Percentiles rank a stretch among this genome's conserved stretches.
Conservation (phyloP, 805 yeast genomes). For the Metschnikowia lachancei region DNA sequence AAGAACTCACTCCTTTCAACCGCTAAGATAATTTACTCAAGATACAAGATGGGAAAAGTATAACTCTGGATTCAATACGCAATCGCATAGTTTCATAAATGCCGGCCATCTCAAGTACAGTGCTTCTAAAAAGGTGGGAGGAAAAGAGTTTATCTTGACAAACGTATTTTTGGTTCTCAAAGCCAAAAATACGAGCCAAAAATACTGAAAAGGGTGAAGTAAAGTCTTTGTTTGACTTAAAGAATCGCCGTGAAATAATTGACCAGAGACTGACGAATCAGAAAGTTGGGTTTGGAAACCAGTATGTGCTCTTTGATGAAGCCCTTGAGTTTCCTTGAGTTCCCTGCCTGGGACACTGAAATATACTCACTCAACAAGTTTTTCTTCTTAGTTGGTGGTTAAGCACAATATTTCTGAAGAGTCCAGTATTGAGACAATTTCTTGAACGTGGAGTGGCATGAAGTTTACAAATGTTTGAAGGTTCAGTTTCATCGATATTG, state of each 20-base stretch:
- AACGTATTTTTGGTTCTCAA: constrained; percentile 63
- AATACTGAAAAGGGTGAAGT: constrained; percentile 54
- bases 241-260: constrained; percentile 59
- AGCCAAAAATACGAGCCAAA: too few species aligned
- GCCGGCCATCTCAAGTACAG: constrained; percentile 36
- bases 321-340: constrained; percentile 85
- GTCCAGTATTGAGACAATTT: constrained; percentile 59
- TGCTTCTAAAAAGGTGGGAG: constrained; percentile 42
- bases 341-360: constrained; percentile 99
- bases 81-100: constrained; percentile 16
- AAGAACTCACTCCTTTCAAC: constrained; percentile 14
- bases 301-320: constrained; percentile 82
- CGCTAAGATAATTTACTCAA: constrained; percentile 8
- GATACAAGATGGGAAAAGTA: constrained; percentile 5
- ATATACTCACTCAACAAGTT: constrained; percentile 77
- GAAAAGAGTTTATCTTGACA: constrained; percentile 47
- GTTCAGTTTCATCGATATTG: too few species aligned
- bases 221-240: constrained; percentile 59
- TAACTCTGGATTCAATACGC: constrained; percentile 16
- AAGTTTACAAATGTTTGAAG: constrained; percentile 81
- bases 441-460: constrained; percentile 77
- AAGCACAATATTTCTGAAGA: constrained; percentile 55
- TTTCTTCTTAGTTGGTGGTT: constrained; percentile 57
- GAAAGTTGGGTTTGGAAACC: constrained; percentile 65
- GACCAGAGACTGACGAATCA: constrained; percentile 55